Conservation (phyloP, 2,329 filamentous ascomycete species). For the Raffaelea ambrosiae region DNA sequence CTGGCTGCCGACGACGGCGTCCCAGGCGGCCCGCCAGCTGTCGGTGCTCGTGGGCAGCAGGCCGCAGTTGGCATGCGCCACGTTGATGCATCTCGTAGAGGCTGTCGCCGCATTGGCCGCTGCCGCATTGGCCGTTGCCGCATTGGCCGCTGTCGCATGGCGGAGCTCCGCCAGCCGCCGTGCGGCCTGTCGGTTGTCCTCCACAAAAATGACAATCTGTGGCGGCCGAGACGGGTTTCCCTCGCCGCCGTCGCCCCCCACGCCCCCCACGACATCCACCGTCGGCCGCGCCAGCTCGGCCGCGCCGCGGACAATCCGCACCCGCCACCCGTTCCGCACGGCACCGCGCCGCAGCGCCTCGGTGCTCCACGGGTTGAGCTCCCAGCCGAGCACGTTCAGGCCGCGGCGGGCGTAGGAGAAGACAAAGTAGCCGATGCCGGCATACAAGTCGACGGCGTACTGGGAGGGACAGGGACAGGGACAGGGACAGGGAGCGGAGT, state of each 20-base stretch:
- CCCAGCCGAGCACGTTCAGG: slow-evolving; percentile 73
- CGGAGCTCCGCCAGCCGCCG: slow-evolving; percentile 29
- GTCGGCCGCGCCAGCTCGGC: slow-evolving; percentile 28
- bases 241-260: slow-evolving; percentile 14
- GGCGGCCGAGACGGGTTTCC: background rate
- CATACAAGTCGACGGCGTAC: slow-evolving; percentile 72
- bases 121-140: too few species aligned
- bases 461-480: too few species aligned
- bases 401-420: slow-evolving; percentile 73
- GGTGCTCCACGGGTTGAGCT: slow-evolving; percentile 81
- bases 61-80: slow-evolving; percentile 57
- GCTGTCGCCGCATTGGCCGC: background rate
- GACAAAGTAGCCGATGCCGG: slow-evolving; percentile 88
- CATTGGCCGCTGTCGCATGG: slow-evolving; percentile 23
- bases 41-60: slow-evolving; percentile 49
- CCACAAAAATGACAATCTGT: slow-evolving; percentile 58
- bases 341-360: slow-evolving; percentile 76
- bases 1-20: slow-evolving; percentile 10
- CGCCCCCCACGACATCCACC: slow-evolving; percentile 29
- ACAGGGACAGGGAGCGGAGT: too few species aligned
- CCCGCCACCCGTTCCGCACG: slow-evolving; percentile 55
- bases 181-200: slow-evolving; percentile 54
- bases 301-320: slow-evolving; percentile 40
- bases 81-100: slow-evolving; percentile 17
- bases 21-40: slow-evolving; percentile 44